Evolutionary conservation across 1,284 basidiomycete genomes (phyloP).

Genomic region (Leccinum angustisporum): DNA sequence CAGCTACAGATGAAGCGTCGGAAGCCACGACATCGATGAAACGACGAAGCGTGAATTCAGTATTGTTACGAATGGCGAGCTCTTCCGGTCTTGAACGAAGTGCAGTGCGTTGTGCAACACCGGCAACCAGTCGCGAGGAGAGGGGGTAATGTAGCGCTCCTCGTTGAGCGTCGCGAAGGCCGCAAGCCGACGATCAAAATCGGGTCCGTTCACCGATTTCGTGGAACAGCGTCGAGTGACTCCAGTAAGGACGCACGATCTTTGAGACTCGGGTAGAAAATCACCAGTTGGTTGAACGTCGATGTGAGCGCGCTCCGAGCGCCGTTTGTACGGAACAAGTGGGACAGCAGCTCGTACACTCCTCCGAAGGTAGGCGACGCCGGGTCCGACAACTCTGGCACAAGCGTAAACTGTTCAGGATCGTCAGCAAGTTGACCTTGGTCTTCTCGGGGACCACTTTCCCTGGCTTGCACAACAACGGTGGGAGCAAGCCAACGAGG

Average conservation of each 20-base stretch:
- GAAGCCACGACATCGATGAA: conserved; percentile 64
- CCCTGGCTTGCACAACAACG: conserved; percentile 77
- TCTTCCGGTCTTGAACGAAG: conserved; percentile 90
- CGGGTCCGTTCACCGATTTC: conserved; percentile 86
- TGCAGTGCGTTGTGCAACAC: conserved; percentile 83
- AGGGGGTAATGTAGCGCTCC: conserved; percentile 48
- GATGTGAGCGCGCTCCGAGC: conserved; percentile 69
- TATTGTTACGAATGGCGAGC: conserved; percentile 83
- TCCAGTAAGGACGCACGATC: conserved; percentile 57
- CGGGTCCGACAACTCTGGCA: conserved; percentile 62
- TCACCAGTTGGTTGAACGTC: conserved; percentile 62
- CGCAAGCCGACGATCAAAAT: conserved; percentile 84
- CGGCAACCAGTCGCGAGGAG: conserved; percentile 75
- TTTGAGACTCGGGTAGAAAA: conserved; percentile 49
- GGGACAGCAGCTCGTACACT: conserved; percentile 68
- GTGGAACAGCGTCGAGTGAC: conserved; percentile 86
- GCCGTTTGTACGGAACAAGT: conserved; percentile 72
- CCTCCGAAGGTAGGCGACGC: conserved; percentile 51
- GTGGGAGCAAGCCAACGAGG: conserved; percentile 76
- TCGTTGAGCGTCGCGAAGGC: conserved; percentile 83
- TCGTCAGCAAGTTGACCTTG: conserved; percentile 83
- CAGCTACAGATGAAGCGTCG: conserved; percentile 21
- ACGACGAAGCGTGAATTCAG: conserved; percentile 73
- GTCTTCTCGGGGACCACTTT: conserved; percentile 83
- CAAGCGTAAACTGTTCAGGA: conserved; percentile 72